A percentile compares a stretch with the other conserved stretches of the same genome.
phyloP scores from a whole-genome alignment of 129 eudicot genomes.

The Daucus carota region DNA sequence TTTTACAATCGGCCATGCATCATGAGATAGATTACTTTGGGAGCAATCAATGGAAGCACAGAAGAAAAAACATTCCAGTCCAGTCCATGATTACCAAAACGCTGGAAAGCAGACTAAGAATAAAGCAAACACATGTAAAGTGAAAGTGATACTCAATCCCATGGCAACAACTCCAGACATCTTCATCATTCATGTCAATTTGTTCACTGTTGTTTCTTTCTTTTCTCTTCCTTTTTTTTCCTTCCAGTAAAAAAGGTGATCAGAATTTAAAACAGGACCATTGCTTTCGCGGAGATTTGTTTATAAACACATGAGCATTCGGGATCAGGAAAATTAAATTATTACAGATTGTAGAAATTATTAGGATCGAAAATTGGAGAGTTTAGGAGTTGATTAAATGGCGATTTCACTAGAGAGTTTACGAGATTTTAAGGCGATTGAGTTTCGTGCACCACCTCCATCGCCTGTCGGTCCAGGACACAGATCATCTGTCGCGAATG shows the following conservation, averaged over 20 bases:
- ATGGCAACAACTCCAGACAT: conserved; percentile 27
- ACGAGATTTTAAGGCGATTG: conserved; percentile 18
- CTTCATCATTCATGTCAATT: conserved; percentile 49
- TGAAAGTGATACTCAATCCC: conserved; percentile 18
- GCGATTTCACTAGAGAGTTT: conserved; percentile 35
- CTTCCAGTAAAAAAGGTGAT: neutral
- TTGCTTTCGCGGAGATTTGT: no score
- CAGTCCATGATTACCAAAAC: conserved; percentile 10
- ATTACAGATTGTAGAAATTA: no score
- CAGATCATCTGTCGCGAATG: conserved; percentile 48
- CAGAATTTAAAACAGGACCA: neutral
- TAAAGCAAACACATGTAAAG: conserved; percentile 3
- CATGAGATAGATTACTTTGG: neutral
- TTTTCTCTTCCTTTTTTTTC: neutral
- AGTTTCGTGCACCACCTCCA: conserved; percentile 81
- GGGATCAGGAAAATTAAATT: no score
- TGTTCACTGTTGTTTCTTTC: conserved; percentile 13
- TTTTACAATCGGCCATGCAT: no score
- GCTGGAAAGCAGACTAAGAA: conserved; percentile 30
- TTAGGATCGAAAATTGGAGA: no score
- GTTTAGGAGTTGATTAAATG: conserved; percentile 19
- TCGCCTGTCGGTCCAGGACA: conserved; percentile 71
- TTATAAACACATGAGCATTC: neutral
- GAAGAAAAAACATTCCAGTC: conserved; percentile 1
- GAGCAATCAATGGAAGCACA: neutral